Base-by-base conservation (phyloP, 2,329 filamentous ascomycete genomes). In the Aspergillus arachidicola region DNA sequence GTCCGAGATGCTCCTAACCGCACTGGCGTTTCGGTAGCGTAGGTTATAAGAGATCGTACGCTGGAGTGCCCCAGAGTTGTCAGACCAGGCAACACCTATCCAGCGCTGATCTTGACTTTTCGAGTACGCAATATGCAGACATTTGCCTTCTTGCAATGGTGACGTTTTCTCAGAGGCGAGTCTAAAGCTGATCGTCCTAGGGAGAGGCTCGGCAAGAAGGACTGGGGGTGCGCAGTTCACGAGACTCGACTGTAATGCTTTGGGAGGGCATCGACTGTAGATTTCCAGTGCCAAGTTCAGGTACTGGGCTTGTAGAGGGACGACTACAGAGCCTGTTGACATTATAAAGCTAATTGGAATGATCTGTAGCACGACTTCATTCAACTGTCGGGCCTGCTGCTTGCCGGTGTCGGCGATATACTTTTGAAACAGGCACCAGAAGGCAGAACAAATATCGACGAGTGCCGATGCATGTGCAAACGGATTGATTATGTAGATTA, bases 401-500 rank as follows among this genome's bases (percentile, higher is more conserved):
- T 71, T 73, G 21, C 78, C 76, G 16, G 72, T 69, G 41, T 78
- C 73, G 6, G 78, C 77, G 54, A 81, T 74, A 64, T 87, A 86
- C 55, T 83, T 79, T 65, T 86, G 83, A 68, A 86, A 86, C 0
- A 88, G 79, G 7, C 77, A 72, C 79, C 84, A 84, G 72, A 88
- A 88, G 23, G 85, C 84, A 19, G 83, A 80, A 67, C 85, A 88
- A 3, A 88, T 78, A 64, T 86, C 82, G 73, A 65, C 81, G 26
- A 80, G 68, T 38, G 82, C 80, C 21, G 80, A 77, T 26, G 80
- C 75, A 55, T 78, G 75, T 6, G 76, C 71, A 62, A 87, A 87
- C 1, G 86, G 85, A 67, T 87, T 84, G 57, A 89, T 72, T 61
- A 89, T 83, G 70, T 87, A 89, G 54, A 89, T 78, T 38, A 89